Base-by-base conservation (phyloP, 2,329 filamentous ascomycete genomes). In the Helotiales sp. region DNA sequence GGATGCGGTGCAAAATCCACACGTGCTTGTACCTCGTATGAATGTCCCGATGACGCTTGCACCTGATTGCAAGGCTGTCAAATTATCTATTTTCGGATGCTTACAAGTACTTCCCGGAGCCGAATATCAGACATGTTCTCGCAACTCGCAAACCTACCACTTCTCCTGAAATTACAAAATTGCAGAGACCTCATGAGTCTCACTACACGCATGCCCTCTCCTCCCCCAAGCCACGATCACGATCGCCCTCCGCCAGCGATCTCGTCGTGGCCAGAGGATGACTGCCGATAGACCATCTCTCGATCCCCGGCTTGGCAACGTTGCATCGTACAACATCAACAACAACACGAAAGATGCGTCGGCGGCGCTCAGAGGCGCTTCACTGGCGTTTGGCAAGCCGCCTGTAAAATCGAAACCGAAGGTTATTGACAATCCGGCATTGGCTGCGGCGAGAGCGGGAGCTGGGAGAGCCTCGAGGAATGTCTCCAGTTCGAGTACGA, bases 311-410 rank as follows among this genome's bases (percentile, higher is more conserved):
- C 53, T 58, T 62, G 55, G 55, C 47, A 61, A 58, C 46, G 57
- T 63, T 61, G 58, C 54, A 40, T 19, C 47, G 47, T 48, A 55
- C 52, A 54, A 58, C 33, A 36, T 55, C 65, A 65, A 66, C 50
- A 69, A 76, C 67, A 27, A 25, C 12, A 44, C 22, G 2, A 19
- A 25, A 12, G 15, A 44, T 44, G 40, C 40, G 47, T 79, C 80
- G 46, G 77, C 79, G 47, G 80, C 80, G 46, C 73, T 82, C 13
- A 72, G 72, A 52, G 80, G 80, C 30, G 80, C 80, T 8, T 71
- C 74, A 5, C 64, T 73, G 38, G 80, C 80, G 22, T 82, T 81
- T 67, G 73, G 71, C 10, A 78, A 76, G 65, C 74, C 75, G 25
- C 66, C 72, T 27, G 63, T 72, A 44, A 75, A 75, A 63, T 72